Percentiles rank a stretch among this genome's conserved stretches.
Evolutionary conservation across 352 stramenopile species (phyloP).

Genomic region (Globisporangium canariense): DNA sequence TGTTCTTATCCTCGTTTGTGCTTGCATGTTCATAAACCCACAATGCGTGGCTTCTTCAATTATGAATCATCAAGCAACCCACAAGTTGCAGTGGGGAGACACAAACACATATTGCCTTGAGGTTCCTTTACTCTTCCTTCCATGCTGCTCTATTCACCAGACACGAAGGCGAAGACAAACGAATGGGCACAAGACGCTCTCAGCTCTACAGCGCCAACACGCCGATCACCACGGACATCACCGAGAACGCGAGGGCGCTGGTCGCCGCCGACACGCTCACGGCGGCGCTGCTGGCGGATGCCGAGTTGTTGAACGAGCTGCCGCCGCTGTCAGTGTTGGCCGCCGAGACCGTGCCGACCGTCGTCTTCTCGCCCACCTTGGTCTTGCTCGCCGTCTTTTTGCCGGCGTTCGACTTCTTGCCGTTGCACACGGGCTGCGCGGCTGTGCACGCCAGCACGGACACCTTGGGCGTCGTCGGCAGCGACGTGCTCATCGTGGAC

Average conservation of each 20-base stretch:
- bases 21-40: too few relatives aligned
- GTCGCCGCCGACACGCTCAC: slow-evolving; percentile 1
- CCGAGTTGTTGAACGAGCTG: slow-evolving; percentile 14
- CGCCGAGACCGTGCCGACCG: slow-evolving; percentile 17
- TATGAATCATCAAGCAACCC: too few relatives aligned
- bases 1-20: too few relatives aligned
- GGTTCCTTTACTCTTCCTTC: too few relatives aligned
- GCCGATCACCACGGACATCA: slow-evolving; percentile 12
- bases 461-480: neutral
- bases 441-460: slow-evolving; percentile 34
- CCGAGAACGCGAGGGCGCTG: slow-evolving; percentile 10
- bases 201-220: slow-evolving; percentile 12
- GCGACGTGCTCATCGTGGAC: slow-evolving; percentile 25
- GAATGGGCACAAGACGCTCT: neutral
- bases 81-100: too few relatives aligned
- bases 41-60: too few relatives aligned
- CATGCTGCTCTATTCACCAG: neutral
- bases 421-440: slow-evolving; percentile 50
- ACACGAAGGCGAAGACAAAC: neutral
- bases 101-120: too few relatives aligned
- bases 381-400: neutral
- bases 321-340: slow-evolving; percentile 8
- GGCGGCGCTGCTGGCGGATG: neutral
- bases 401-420: slow-evolving; percentile 46
- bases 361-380: neutral